Evolutionary conservation across 2,329 filamentous ascomycete genomes (phyloP).

Genomic region (Chrysoporthe cubensis): DNA sequence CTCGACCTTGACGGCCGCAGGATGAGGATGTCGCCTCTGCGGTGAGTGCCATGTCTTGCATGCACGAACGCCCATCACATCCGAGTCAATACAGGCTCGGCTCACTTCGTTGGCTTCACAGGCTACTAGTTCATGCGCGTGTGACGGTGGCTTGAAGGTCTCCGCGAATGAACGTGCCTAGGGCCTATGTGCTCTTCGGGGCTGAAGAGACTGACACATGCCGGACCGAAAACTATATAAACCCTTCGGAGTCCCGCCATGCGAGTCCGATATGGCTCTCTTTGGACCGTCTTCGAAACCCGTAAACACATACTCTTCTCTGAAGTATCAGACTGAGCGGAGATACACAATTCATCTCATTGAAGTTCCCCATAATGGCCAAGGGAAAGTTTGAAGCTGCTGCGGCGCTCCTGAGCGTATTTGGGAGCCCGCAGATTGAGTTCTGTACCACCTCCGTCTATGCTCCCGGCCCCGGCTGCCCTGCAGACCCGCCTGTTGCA

Average conservation of each 20-base stretch:
- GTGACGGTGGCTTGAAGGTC: not conserved
- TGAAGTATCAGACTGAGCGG: not conserved
- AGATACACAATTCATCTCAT: not conserved
- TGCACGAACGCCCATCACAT: not conserved
- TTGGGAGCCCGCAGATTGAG: conserved; percentile 8
- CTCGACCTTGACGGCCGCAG: not conserved
- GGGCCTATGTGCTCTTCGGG: not conserved
- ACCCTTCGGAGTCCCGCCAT: not conserved
- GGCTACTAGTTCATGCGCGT: conserved; percentile 1
- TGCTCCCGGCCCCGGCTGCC: not conserved
- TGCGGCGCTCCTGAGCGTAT: not conserved
- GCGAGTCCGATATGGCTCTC: not conserved
- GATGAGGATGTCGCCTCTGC: not conserved
- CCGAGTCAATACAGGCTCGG: conserved; percentile 2
- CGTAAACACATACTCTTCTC: not conserved
- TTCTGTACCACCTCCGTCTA: conserved; percentile 10
- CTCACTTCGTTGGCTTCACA: not conserved
- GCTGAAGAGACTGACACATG: conserved; percentile 2
- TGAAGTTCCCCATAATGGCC: not conserved
- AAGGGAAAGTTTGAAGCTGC: conserved; percentile 9
- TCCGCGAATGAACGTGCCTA: no score
- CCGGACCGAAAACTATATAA: not conserved
- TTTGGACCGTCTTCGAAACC: not conserved
- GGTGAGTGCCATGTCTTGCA: not conserved
- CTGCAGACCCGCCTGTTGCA: not conserved